Evolutionary conservation across 345 rosid species (phyloP).

Genomic region (Corchorus capsularis): DNA sequence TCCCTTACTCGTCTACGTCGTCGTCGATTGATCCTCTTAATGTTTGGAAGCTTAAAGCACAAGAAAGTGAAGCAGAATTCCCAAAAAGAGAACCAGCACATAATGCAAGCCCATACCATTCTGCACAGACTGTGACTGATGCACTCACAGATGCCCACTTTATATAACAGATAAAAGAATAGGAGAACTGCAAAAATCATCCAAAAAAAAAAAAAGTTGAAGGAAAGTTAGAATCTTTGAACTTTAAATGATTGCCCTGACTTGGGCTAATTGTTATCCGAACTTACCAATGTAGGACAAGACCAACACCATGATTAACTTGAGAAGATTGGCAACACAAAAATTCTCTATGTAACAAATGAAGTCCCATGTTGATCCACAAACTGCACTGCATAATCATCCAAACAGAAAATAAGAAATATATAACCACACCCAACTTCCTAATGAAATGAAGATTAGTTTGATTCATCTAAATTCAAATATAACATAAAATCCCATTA

Average conservation of each 20-base stretch:
- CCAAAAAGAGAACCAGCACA: constrained; percentile 44
- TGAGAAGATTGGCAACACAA: constrained; percentile 52
- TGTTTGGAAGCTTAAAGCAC: constrained; percentile 29
- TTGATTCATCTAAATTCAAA: neutral
- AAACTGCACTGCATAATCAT: constrained; percentile 36
- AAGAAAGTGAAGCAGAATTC: constrained; percentile 40
- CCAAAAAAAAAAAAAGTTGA: neutral
- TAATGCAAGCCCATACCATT: constrained; percentile 38
- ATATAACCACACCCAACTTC: neutral
- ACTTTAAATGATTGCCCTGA: neutral
- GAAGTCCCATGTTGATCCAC: constrained; percentile 59
- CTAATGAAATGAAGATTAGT: neutral
- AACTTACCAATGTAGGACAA: constrained; percentile 36
- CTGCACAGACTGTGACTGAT: constrained; percentile 45
- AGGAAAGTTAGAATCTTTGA: neutral
- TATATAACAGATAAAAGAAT: constrained; percentile 51
- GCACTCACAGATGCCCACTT: constrained; percentile 47
- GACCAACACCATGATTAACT: constrained; percentile 38
- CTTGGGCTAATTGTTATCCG: neutral
- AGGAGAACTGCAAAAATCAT: constrained; percentile 35
- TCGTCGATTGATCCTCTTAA: constrained; percentile 28
- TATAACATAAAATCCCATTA: too few relatives aligned
- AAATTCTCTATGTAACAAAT: constrained; percentile 55
- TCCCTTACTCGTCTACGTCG: constrained; percentile 21
- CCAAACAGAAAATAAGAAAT: neutral